Percentiles rank a stretch among this genome's conserved stretches.
Evolutionary conservation across 345 rosid genomes (phyloP).

Genomic region (Sonneratia caseolaris): DNA sequence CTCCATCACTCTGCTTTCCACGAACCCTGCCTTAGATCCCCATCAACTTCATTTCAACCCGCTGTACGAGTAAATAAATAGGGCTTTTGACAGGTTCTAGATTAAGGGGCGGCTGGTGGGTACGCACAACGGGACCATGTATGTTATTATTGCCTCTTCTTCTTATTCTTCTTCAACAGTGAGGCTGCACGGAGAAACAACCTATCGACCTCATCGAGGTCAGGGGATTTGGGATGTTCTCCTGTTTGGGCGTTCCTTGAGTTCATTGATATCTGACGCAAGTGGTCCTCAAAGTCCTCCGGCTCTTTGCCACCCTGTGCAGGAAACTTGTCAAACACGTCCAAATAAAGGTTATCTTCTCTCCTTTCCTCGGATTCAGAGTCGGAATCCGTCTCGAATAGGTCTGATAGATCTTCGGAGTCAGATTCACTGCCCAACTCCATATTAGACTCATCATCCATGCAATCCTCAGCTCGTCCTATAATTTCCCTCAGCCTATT

Average conservation of each 20-base stretch:
- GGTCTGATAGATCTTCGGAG: conserved; percentile 72
- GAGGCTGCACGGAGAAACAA: conserved; percentile 79
- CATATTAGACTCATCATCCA: conserved; percentile 30
- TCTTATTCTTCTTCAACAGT: conserved; percentile 48
- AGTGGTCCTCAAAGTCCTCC: conserved; percentile 43
- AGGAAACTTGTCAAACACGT: conserved; percentile 63
- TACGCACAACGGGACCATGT: no score
- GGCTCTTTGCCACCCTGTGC: conserved; percentile 30
- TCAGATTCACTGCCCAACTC: conserved; percentile 44
- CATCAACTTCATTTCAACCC: no score
- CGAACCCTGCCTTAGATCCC: no score
- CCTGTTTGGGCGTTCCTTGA: conserved; percentile 16
- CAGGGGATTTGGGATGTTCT: conserved; percentile 33
- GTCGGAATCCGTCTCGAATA: conserved; percentile 75
- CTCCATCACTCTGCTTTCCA: no score
- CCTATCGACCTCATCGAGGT: conserved; percentile 69
- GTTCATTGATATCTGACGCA: conserved; percentile 27
- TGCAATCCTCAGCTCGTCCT: conserved; percentile 26
- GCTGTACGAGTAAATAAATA: neutral
- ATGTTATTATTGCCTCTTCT: no score
- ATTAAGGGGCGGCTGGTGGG: neutral
- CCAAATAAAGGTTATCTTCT: conserved; percentile 51
- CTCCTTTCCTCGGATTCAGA: conserved; percentile 35
- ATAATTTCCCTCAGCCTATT: conserved; percentile 42
- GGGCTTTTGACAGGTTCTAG: neutral